Base-by-base conservation (phyloP, 1,284 basidiomycete species). In the Fomitopsis schrenkii region DNA sequence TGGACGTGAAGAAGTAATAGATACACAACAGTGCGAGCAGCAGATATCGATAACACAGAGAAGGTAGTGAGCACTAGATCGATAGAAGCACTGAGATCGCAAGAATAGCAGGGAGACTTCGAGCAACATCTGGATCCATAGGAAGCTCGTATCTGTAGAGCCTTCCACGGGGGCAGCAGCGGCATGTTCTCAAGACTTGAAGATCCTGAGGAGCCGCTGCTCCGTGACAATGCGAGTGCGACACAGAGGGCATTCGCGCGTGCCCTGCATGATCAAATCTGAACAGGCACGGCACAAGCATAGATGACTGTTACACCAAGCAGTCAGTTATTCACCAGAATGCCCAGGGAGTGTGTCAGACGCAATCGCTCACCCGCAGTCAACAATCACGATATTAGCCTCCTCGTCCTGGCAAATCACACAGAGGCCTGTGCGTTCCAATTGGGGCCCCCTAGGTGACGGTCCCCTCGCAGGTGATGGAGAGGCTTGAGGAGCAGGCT, bases 401-500 rank as follows among this genome's bases (percentile, higher is more conserved):
- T 95, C 93, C 60, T 94, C 91, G 66, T 95, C 94, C 71, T 95
- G 93, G 71, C 94, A 96, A 17, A 95, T 84, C 0, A 95, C 91
- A 71, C 93, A 96, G 2, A 94, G 74, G 0, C 94, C 93, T 14
- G 80, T 82, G 22, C 89, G 81, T 62, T 94, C 91, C 5, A 83
- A 72, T 44, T 71, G 75, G 0, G 77, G 70, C 7, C 75, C 70
- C 70, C 72, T 76, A 55, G 73, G 67, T 15, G 71, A 61, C 36
- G 70, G 60, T 42, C 62, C 66, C 40, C 57, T 62, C 60, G 72
- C 63, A 38, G 75, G 74, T 5, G 73, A 59, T 5, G 72, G 60
- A 40, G 73, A 60, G 12, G 61, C 44, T 42, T 60, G 61, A 7
- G 75, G 64, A 8, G 63, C 26, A 9, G 50, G 19, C 30, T 57